Evolutionary conservation across 2,329 filamentous ascomycete genomes (phyloP).

Genomic region (Cryphonectria radicalis): DNA sequence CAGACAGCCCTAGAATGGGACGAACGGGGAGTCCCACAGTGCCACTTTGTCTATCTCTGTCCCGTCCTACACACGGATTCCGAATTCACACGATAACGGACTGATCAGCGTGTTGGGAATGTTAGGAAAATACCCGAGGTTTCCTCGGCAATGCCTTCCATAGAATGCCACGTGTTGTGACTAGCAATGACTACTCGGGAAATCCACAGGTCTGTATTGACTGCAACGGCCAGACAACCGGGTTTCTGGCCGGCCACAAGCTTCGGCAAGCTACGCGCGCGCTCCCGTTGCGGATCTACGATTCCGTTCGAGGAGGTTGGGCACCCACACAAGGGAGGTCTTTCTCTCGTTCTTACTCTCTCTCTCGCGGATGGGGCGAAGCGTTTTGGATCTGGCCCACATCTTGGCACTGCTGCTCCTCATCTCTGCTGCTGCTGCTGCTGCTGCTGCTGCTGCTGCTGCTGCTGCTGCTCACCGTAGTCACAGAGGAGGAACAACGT

Average conservation of each 20-base stretch:
- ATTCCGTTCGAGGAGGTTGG: background rate
- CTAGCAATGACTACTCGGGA: background rate
- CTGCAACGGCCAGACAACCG: background rate
- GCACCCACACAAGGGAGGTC: background rate
- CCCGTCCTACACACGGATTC: background rate
- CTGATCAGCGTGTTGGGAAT: background rate
- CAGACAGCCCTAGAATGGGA: background rate
- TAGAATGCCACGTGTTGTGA: background rate
- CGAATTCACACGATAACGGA: constrained; percentile 9
- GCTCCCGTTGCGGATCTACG: background rate
- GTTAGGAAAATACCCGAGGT: constrained; percentile 6
- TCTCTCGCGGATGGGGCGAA: background rate
- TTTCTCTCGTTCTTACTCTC: background rate
- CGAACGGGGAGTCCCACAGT: background rate
- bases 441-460: background rate
- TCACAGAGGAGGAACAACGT: background rate
- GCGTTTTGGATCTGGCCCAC: background rate
- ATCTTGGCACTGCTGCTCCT: background rate
- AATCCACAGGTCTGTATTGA: background rate
- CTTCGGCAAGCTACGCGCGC: background rate
- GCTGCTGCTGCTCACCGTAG: background rate
- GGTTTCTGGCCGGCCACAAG: background rate
- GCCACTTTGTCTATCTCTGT: background rate
- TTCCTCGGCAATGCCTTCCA: constrained; percentile 10
- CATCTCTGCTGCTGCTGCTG: background rate